Percentiles rank a stretch among this genome's conserved stretches.
Evolutionary conservation across 73 alveolate genomes (phyloP).

Genomic region (Paramecium tetraurelia): DNA sequence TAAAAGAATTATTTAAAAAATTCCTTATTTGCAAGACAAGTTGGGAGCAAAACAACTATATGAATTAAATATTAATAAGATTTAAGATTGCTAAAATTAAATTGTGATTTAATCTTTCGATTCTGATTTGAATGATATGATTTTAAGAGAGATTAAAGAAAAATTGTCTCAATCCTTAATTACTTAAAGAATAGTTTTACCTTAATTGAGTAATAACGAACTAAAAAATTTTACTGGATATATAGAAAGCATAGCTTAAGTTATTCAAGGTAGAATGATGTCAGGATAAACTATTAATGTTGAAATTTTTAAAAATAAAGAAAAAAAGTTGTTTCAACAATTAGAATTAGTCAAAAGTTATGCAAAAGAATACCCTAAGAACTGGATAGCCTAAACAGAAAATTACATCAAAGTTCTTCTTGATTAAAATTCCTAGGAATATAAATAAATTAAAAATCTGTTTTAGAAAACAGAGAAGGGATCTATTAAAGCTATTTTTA

Average conservation of each 20-base stretch:
- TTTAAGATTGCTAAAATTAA: background rate
- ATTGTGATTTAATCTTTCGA: background rate
- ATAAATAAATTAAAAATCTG: background rate
- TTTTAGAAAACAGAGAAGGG: background rate
- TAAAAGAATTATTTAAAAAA: background rate
- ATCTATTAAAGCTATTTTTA: background rate
- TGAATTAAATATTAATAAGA: background rate
- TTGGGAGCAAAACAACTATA: background rate
- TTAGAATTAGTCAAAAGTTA: background rate
- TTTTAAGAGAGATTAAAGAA: background rate
- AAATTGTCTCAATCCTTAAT: background rate
- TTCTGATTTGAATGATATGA: background rate
- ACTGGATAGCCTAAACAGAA: background rate
- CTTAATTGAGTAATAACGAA: background rate
- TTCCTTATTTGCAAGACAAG: background rate
- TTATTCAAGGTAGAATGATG: background rate
- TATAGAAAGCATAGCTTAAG: background rate
- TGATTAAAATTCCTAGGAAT: background rate
- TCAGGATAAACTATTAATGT: background rate
- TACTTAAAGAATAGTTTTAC: background rate
- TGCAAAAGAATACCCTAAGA: background rate
- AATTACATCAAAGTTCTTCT: background rate
- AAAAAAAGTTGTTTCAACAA: background rate
- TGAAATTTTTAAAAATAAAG: background rate
- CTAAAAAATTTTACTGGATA: background rate